Evolutionary conservation across 306 rosid species (phyloP).

Genomic region (Quercus gilva): DNA sequence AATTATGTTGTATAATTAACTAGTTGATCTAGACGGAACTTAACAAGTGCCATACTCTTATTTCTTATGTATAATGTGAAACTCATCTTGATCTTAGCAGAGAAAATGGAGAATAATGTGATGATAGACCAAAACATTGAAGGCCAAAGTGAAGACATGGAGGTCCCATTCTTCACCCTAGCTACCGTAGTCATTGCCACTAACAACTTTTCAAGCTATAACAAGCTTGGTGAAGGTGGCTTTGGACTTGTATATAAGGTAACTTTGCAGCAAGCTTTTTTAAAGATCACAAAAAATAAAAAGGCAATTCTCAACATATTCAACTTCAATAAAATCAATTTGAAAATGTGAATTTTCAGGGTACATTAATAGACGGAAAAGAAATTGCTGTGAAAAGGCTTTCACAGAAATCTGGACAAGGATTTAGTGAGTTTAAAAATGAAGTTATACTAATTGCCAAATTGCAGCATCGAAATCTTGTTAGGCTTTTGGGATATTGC

Average conservation of each 20-base stretch:
- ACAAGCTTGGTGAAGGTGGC: conserved; percentile 60
- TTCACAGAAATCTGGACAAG: conserved; percentile 51
- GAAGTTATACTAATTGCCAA: conserved; percentile 58
- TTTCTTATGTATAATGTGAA: too few relatives aligned
- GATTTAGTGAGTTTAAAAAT: conserved; percentile 50
- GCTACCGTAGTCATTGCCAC: conserved; percentile 40
- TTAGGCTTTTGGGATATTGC: conserved; percentile 64
- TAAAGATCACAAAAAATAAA: too few relatives aligned
- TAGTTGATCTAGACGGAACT: too few relatives aligned
- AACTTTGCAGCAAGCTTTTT: neutral
- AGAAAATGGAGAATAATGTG: too few relatives aligned
- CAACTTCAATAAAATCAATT: too few relatives aligned
- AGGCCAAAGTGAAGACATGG: conserved; percentile 30
- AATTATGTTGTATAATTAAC: too few relatives aligned
- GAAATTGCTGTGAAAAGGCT: conserved; percentile 69
- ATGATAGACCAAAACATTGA: neutral
- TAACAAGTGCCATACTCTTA: too few relatives aligned
- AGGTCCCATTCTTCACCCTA: conserved; percentile 44
- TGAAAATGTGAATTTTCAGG: conserved; percentile 30
- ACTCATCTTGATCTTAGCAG: too few relatives aligned
- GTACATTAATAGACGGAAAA: conserved; percentile 40
- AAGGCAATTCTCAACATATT: too few relatives aligned
- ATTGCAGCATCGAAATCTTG: conserved; percentile 73
- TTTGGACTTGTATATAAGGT: conserved; percentile 61
- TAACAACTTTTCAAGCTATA: conserved; percentile 30